Evolutionary conservation across 352 stramenopile genomes (phyloP), one percentile per base, ranked within the genome.

Genomic region (Salisapilia sapeloensis): DNA sequence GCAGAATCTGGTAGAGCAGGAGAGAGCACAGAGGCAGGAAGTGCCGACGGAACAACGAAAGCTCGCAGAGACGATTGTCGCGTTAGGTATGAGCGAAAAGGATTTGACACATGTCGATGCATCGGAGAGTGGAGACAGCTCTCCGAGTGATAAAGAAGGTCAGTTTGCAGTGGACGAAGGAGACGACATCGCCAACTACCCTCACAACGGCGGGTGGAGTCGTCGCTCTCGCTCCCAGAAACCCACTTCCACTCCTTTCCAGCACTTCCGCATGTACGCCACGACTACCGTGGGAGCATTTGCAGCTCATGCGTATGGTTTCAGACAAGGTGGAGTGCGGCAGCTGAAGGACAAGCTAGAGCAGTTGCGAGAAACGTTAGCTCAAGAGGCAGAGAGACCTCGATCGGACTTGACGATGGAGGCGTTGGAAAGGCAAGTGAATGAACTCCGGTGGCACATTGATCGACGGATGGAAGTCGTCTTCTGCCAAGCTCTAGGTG

Each of bases 281-380:
- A 90, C 70, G 0, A 79, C 60, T 4, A 90, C 74, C 0, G 74
- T 90, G 6, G 74, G 74, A 1, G 74, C 74, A 3, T 90, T 90
- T 52, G 67, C 74, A 11, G 74, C 74, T 4, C 74, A 90, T 39
- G 65, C 80, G 10, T 90, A 90, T 33, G 70, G 67, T 8, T 90
- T 90, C 41, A 70, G 66, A 20, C 76, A 61, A 11, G 74, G 74
- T 16, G 74, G 74, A 3, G 54, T 84, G 26, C 67, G 74, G 7
- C 74, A 90, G 23, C 65, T 86, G 50, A 61, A 69, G n/a, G 56
- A 50, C 36, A 54, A 81, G 22, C 37, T 85, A 6, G 53, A 80
- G 24, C 56, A 56, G 24, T 38, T 90, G 15, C 50, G 62, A 17
- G 38, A 45, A 1, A 48, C 52, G 4, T 54, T 77, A 19, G 28